A percentile compares a stretch with the other conserved stretches of the same genome.
Conservation (phyloP, 129 eudicot genomes). For the Centrapalus pauciflorus region DNA sequence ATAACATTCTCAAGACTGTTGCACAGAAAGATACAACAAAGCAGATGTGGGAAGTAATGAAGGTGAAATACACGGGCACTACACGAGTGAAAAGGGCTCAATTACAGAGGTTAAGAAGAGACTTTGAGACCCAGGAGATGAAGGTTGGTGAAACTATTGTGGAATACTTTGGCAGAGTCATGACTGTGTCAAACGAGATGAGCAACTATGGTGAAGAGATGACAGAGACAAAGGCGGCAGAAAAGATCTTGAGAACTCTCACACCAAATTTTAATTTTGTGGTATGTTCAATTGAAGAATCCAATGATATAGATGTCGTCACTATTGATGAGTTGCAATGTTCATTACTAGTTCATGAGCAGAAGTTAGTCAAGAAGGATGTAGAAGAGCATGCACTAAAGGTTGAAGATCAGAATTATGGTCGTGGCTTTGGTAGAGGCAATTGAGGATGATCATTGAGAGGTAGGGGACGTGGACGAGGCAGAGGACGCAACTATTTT, state of each 20-base stretch:
- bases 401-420: background rate
- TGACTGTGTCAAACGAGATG: background rate
- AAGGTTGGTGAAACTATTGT: background rate
- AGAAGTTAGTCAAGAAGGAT: background rate
- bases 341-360: background rate
- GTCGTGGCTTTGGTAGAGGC: background rate
- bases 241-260: constrained; percentile 4
- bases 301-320: background rate
- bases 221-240: background rate
- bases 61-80: background rate
- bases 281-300: constrained; percentile 7
- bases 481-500: background rate
- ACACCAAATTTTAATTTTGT: background rate
- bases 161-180: constrained; percentile 5
- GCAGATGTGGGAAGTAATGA: background rate
- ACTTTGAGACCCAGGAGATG: constrained; percentile 1
- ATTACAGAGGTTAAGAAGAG: background rate
- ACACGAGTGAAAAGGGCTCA: background rate
- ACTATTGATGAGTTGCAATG: background rate
- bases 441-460: background rate
- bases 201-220: background rate
- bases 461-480: constrained; percentile 9
- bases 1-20: background rate
- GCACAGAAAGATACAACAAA: background rate
- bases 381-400: background rate